A percentile compares a stretch with the other conserved stretches of the same genome.
Conservation (phyloP, 441 rosid genomes). For the Metrosideros polymorpha region DNA sequence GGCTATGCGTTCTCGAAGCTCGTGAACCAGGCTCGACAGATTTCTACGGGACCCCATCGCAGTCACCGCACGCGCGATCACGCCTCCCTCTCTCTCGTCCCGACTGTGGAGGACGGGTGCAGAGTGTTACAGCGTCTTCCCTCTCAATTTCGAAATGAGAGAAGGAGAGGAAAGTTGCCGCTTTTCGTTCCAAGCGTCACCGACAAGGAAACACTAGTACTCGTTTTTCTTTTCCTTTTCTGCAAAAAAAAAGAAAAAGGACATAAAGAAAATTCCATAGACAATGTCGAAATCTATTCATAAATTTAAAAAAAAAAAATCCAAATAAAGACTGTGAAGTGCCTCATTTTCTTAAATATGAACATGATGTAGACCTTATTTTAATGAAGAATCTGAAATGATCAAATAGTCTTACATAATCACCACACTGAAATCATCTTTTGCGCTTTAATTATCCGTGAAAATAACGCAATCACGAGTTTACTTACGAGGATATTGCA, state of each 20-base stretch:
- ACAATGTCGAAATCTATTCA: not conserved
- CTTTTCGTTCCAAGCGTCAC: slow-evolving; percentile 30
- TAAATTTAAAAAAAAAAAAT: too few species aligned
- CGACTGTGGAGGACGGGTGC: not conserved
- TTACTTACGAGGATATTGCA: not conserved
- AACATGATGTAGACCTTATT: too few species aligned
- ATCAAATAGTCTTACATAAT: too few species aligned
- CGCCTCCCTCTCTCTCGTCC: not conserved
- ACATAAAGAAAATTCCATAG: too few species aligned
- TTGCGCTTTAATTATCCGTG: not conserved
- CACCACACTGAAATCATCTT: not conserved
- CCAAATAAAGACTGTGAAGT: too few species aligned
- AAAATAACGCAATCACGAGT: not conserved
- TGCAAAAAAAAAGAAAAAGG: too few species aligned
- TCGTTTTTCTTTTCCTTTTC: fast-evolving
- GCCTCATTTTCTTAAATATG: too few species aligned
- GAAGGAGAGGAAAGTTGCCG: not conserved
- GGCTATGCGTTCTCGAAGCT: slow-evolving; percentile 84
- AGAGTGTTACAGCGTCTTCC: not conserved
- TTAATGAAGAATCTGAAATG: too few species aligned
- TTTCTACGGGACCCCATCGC: slow-evolving; percentile 5
- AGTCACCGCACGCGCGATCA: slow-evolving; percentile 17
- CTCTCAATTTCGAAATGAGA: slow-evolving; percentile 15
- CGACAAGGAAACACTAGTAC: not conserved
- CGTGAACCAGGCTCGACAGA: slow-evolving; percentile 76